Base-by-base conservation (phyloP, 768 basidiomycete species). In the Tubosaeta brunneosetosa region DNA sequence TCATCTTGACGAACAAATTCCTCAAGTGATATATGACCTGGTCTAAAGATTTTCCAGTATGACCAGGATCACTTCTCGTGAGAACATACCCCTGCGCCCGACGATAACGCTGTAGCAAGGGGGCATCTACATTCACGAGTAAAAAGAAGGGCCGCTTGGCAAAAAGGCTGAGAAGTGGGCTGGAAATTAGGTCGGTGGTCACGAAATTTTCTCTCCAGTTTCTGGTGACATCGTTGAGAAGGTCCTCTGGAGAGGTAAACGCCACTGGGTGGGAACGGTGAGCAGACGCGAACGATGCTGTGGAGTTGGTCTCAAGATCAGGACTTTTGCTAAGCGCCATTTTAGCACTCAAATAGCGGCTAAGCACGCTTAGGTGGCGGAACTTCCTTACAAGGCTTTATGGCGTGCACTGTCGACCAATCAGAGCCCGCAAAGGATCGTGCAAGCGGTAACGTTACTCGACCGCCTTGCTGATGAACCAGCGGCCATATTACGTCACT, bases 111-210 rank as follows among this genome's bases (percentile, higher is more conserved):
- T 79, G 73, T 40, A 82, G 68, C 31, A 94, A 63, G 0, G 94
- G 94, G 0, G 91, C 95, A 56, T 97, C 93, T 29, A 93, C 77
- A 44, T 73, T 79, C 42, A 97, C 71, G 22, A 98, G 78, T 66
- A 97, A 73, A 67, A 97, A 93, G 67, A 93, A 98, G 0, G 97
- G 97, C 16, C 97, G 75, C 62, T 85, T 93, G 33, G 81, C 66
- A 63, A 97, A 97, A 45, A 77, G 70, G 53, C 80, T 79, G 33
- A 98, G 73, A 14, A 82, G 69, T 3, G 75, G 70, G 27, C 72
- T 71, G 1, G 79, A 82, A 38, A 66, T 64, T 19, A 94, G 67
- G 64, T 91, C 87, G n/a, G 74, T 68, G 0, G 94, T 95, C 29
- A 97, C 92, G 60, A 86, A 92, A 61, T 90, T 74, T 7, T 74